Conservation (phyloP, 2,329 filamentous ascomycete genomes). For the Canariomyces notabilis region DNA sequence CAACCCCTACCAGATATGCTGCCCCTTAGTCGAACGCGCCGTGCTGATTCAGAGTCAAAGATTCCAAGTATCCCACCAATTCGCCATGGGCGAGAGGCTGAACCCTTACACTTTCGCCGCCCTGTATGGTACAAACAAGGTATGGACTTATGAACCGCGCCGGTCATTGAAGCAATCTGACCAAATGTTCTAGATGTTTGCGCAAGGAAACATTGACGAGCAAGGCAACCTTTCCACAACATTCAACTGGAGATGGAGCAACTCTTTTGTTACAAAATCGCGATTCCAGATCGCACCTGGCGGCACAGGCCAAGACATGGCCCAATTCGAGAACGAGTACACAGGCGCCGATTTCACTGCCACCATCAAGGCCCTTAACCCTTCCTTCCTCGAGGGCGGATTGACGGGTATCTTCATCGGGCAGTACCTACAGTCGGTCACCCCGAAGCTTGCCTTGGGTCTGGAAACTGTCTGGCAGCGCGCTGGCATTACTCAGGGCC, state of each 20-base stretch:
- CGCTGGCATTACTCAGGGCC: conserved; percentile 73
- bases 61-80: conserved; percentile 96
- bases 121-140: conserved; percentile 89
- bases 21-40: background rate
- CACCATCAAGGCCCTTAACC: conserved; percentile 89
- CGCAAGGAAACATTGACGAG: conserved; percentile 93
- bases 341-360: conserved; percentile 88
- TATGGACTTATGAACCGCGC: conserved; percentile 35
- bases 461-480: conserved; percentile 94
- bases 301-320: conserved; percentile 69
- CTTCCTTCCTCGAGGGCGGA: conserved; percentile 86
- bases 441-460: conserved; percentile 78
- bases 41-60: conserved; percentile 17
- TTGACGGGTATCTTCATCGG: conserved; percentile 93
- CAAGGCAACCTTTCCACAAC: conserved; percentile 81
- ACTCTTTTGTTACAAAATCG: conserved; percentile 70
- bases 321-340: conserved; percentile 95
- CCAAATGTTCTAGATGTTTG: conserved; percentile 63
- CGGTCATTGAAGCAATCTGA: conserved; percentile 1
- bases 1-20: too few species aligned
- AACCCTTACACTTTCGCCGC: conserved; percentile 94
- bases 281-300: conserved; percentile 79
- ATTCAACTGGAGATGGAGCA: conserved; percentile 86
- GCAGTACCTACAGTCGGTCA: conserved; percentile 91
- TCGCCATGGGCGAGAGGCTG: conserved; percentile 87